Evolutionary conservation across 192 early-diverging fungal genomes (phyloP).

Genomic region (Umbelopsis vinacea): DNA sequence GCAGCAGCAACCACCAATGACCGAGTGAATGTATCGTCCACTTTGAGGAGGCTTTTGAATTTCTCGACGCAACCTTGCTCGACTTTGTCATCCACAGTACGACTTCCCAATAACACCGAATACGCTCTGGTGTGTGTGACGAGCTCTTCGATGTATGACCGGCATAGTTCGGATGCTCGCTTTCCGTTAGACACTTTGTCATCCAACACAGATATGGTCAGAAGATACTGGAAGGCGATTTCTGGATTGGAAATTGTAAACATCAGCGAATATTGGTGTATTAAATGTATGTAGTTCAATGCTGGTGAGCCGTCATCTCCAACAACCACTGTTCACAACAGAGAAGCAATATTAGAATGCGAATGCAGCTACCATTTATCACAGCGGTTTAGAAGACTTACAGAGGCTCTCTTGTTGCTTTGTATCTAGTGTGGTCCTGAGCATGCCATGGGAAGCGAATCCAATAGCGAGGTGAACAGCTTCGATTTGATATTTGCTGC

Average conservation of each 20-base stretch:
- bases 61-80: conserved; percentile 11
- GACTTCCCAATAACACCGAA: neutral
- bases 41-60: neutral
- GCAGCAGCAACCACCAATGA: neutral
- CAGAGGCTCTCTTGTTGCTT: neutral
- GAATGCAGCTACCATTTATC: neutral
- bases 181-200: neutral
- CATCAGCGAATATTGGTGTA: conserved; percentile 8
- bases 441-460: neutral
- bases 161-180: conserved; percentile 12
- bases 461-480: conserved; percentile 10
- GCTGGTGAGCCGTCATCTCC: neutral
- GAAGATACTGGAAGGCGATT: conserved; percentile 10
- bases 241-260: conserved; percentile 9
- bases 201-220: conserved; percentile 9
- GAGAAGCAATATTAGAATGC: neutral
- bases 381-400: neutral
- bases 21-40: conserved; percentile 3
- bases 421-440: neutral
- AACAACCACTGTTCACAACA: neutral
- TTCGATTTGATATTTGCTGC: neutral
- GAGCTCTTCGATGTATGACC: conserved; percentile 20
- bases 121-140: conserved; percentile 7
- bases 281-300: neutral
- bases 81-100: conserved; percentile 1